Evolutionary conservation across 352 stramenopile species (phyloP).

Genomic region (Globisporangium paroecandrum): DNA sequence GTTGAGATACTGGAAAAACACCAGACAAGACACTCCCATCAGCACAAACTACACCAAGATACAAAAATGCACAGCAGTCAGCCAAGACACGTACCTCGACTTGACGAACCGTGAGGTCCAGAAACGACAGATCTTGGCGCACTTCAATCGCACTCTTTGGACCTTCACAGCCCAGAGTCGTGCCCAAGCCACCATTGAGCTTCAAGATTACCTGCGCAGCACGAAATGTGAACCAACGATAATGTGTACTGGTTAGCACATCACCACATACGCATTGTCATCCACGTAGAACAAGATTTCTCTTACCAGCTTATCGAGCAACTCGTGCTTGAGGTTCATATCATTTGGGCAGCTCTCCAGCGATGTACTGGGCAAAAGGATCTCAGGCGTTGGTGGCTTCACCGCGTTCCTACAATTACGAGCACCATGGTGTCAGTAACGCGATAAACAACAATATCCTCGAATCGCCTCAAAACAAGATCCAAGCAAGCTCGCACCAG

Average conservation of each 20-base stretch:
- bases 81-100: conserved; percentile 62
- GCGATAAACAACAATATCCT: background rate
- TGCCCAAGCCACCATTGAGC: conserved; percentile 99
- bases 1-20: conserved; percentile 73
- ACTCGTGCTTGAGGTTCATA: conserved; percentile 90
- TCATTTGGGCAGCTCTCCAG: conserved; percentile 89
- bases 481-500: conserved; percentile 36
- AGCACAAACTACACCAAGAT: conserved; percentile 1
- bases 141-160: conserved; percentile 94
- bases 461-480: background rate
- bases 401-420: conserved; percentile 62
- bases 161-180: conserved; percentile 94
- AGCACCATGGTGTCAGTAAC: background rate
- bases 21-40: background rate
- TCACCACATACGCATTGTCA: background rate
- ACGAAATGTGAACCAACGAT: background rate
- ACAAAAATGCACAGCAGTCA: conserved; percentile 1
- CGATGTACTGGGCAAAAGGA: conserved; percentile 70
- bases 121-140: conserved; percentile 92
- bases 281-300: background rate
- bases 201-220: conserved; percentile 91
- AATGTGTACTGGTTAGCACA: background rate
- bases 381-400: conserved; percentile 63
- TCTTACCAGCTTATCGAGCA: conserved; percentile 93
- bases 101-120: conserved; percentile 99